Conservation (phyloP, 2,329 filamentous ascomycete species). For the Aspergillus ochraceoroseus region DNA sequence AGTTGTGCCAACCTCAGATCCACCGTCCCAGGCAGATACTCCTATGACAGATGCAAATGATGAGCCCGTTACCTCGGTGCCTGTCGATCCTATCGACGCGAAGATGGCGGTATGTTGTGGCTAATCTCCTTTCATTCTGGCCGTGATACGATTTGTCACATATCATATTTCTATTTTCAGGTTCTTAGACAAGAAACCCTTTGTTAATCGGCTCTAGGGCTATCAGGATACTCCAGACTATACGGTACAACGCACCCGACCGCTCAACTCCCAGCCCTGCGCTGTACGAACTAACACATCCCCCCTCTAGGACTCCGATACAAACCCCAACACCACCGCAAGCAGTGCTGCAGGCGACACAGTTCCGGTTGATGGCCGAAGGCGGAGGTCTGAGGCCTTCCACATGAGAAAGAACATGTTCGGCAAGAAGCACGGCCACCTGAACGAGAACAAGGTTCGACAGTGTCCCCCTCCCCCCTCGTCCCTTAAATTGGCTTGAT, state of each 20-base stretch:
- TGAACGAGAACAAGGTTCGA: conserved; percentile 85
- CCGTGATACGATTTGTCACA: background rate
- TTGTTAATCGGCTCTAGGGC: conserved; percentile 32
- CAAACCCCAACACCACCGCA: conserved; percentile 63
- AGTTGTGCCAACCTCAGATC: conserved; percentile 35
- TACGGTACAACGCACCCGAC: conserved; percentile 44
- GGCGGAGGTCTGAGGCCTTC: conserved; percentile 78
- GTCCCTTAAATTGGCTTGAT: too few species aligned
- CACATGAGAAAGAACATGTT: conserved; percentile 88
- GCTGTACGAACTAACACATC: conserved; percentile 7
- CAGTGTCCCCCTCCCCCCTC: background rate
- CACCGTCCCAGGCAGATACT: conserved; percentile 44
- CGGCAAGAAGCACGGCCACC: conserved; percentile 85
- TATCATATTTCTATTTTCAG: too few species aligned
- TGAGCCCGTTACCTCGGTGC: conserved; percentile 33
- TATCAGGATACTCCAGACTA: conserved; percentile 59
- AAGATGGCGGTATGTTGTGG: conserved; percentile 37
- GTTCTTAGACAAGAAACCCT: conserved; percentile 16
- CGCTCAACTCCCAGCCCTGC: background rate
- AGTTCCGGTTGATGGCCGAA: conserved; percentile 66
- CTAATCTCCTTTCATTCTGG: background rate
- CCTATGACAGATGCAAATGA: conserved; percentile 45
- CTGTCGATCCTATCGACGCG: conserved; percentile 37
- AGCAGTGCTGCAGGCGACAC: conserved; percentile 81
- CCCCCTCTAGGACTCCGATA: conserved; percentile 55